Percentiles rank a stretch among this genome's conserved stretches.
These are phyloP conservation scores for Athelia psychrophila DNA, from an alignment of 1,284 basidiomycete genomes.

Conservation along the genomic window DNA sequence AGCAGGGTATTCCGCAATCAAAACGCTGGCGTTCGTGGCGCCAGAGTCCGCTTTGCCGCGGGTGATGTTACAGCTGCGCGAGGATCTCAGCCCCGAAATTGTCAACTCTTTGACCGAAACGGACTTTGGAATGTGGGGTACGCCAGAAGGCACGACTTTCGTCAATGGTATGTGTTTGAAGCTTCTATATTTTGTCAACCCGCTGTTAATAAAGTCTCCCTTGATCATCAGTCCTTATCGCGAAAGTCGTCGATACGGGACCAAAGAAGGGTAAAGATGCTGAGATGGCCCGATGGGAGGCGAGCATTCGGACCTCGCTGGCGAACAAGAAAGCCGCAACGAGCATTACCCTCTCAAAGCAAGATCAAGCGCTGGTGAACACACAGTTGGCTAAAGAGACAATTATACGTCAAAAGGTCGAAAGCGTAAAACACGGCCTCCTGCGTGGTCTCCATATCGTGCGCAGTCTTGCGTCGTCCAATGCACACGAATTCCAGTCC, in stretches of 20 bases:
- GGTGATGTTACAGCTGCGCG: slow-evolving; percentile 62
- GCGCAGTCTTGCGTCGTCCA: slow-evolving; percentile 57
- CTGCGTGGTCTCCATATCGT: slow-evolving; percentile 70
- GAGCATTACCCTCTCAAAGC: slow-evolving; percentile 67
- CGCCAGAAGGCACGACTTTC: slow-evolving; percentile 76
- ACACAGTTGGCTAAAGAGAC: slow-evolving; percentile 82
- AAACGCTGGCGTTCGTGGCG: slow-evolving; percentile 78
- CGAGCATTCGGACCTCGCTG: slow-evolving; percentile 82
- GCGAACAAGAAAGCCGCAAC: slow-evolving; percentile 67
- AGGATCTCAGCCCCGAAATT: slow-evolving; percentile 57
- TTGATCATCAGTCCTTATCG: slow-evolving; percentile 53
- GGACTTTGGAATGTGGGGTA: slow-evolving; percentile 83
- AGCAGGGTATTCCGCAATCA: slow-evolving; percentile 74
- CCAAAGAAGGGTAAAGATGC: slow-evolving; percentile 82
- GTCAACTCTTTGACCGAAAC: slow-evolving; percentile 66
- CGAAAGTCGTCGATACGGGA: slow-evolving; percentile 50
- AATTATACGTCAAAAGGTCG: slow-evolving; percentile 59
- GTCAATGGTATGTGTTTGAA: slow-evolving; percentile 63
- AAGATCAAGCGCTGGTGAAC: slow-evolving; percentile 77
- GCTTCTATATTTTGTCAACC: neutral
- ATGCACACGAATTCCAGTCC: slow-evolving; percentile 52
- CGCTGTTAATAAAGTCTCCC: slow-evolving; percentile 2
- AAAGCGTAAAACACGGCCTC: slow-evolving; percentile 49
- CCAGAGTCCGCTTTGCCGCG: slow-evolving; percentile 66
- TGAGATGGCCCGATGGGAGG: slow-evolving; percentile 91